These are phyloP conservation scores for Aspergillus pseudotamarii DNA, from an alignment of 2,329 filamentous ascomycete genomes.

Conservation along the genomic window DNA sequence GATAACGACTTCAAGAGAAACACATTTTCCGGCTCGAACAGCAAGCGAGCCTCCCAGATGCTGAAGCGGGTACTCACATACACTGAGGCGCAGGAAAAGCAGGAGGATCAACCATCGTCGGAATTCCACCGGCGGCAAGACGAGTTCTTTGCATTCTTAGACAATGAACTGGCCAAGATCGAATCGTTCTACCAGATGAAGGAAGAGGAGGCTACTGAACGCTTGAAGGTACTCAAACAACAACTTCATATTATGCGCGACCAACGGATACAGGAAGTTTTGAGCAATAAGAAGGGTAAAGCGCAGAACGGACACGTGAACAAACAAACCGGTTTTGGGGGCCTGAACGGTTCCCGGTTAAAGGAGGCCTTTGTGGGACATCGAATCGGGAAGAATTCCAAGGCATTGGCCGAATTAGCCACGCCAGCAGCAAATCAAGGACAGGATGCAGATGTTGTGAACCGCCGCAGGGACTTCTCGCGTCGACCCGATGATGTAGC, in stretches of 20 bases:
- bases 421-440: constrained; percentile 43
- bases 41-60: constrained; percentile 28
- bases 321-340: constrained; percentile 27
- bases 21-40: constrained; percentile 30
- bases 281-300: constrained; percentile 49
- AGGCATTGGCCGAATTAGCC: constrained; percentile 49
- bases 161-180: constrained; percentile 85
- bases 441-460: constrained; percentile 29
- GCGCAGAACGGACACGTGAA: constrained; percentile 25
- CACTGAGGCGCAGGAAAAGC: constrained; percentile 44
- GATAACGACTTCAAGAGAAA: constrained; percentile 22
- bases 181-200: constrained; percentile 87
- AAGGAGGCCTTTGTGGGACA: constrained; percentile 48
- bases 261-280: constrained; percentile 71
- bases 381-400: constrained; percentile 59
- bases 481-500: constrained; percentile 50
- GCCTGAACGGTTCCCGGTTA: constrained; percentile 33
- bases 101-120: constrained; percentile 56
- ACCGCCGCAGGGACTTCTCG: constrained; percentile 53
- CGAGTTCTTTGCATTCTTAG: constrained; percentile 87
- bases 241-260: constrained; percentile 95
- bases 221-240: constrained; percentile 71
- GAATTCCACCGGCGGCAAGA: constrained; percentile 72
- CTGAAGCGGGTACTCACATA: constrained; percentile 45
- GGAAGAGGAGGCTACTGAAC: constrained; percentile 78